A percentile compares a stretch with the other conserved stretches of the same genome.
Evolutionary conservation across 108 stramenopile genomes (phyloP).

Genomic region (Stephanodiscus minutulus): DNA sequence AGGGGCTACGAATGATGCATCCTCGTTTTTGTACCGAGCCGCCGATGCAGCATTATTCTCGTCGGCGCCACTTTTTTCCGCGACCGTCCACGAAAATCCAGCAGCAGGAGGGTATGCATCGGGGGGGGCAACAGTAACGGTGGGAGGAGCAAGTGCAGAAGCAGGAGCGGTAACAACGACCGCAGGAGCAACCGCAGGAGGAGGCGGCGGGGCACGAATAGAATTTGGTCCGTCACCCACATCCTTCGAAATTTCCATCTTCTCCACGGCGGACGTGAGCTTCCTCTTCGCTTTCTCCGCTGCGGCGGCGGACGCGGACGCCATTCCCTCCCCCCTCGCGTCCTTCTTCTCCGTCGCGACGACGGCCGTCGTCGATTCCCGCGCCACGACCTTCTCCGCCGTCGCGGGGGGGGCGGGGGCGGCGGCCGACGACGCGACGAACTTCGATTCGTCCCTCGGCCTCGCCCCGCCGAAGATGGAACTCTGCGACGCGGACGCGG

Average conservation of each 20-base stretch:
- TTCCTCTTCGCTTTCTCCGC: constrained; percentile 1
- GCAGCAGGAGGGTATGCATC: no score
- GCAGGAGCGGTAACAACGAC: neutral
- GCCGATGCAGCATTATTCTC: neutral
- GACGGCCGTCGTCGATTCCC: neutral
- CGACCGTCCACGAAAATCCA: no score
- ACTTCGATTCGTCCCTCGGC: constrained; percentile 62
- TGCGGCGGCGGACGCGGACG: constrained; percentile 5
- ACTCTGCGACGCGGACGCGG: constrained; percentile 11
- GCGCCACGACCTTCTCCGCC: constrained; percentile 4
- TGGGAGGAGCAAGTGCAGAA: neutral
- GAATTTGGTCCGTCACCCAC: no score
- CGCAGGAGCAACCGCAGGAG: no score
- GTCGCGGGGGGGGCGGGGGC: no score
- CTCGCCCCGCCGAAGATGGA: constrained; percentile 81
- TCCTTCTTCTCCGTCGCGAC: constrained; percentile 8
- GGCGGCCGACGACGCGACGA: constrained; percentile 10
- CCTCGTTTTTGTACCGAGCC: no score
- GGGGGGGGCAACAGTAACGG: no score
- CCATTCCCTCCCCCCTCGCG: constrained; percentile 14
- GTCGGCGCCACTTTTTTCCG: neutral
- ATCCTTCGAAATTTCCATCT: neutral
- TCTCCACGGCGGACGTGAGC: neutral
- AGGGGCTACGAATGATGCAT: no score
- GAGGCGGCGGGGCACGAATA: no score